Evolutionary conservation across 2,329 filamentous ascomycete species (phyloP).

Genomic region (Graphium sp.): DNA sequence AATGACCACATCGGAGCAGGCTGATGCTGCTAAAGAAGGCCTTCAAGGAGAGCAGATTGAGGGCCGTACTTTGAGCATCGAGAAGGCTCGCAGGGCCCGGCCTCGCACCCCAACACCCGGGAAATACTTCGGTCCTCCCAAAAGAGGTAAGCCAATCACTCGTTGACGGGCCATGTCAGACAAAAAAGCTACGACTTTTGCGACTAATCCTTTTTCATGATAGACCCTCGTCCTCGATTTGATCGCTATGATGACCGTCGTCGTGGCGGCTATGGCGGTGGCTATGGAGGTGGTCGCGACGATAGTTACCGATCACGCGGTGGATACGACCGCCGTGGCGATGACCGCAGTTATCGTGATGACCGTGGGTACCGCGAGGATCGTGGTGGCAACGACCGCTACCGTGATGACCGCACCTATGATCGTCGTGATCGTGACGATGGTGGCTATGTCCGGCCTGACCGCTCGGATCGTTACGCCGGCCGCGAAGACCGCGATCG

Average conservation of each 20-base stretch:
- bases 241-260: constrained; percentile 51
- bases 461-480: constrained; percentile 17
- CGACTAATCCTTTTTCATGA: constrained; percentile 4
- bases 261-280: constrained; percentile 39
- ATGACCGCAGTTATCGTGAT: constrained; percentile 32
- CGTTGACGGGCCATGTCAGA: too few species aligned
- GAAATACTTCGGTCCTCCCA: constrained; percentile 97
- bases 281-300: constrained; percentile 29
- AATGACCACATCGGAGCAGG: constrained; percentile 90
- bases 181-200: background rate
- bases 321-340: constrained; percentile 28
- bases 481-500: constrained; percentile 25
- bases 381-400: constrained; percentile 32
- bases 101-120: constrained; percentile 93
- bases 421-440: constrained; percentile 19
- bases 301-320: constrained; percentile 41
- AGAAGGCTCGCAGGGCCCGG: constrained; percentile 91
- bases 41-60: constrained; percentile 92
- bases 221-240: constrained; percentile 24
- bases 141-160: constrained; percentile 64
- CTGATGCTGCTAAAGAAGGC: constrained; percentile 91
- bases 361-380: constrained; percentile 14
- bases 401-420: constrained; percentile 23
- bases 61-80: constrained; percentile 89
- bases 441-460: constrained; percentile 9